Percentiles rank a stretch among this genome's conserved stretches.
Conservation (phyloP, 331 rosid species). For the Quercus phellos region DNA sequence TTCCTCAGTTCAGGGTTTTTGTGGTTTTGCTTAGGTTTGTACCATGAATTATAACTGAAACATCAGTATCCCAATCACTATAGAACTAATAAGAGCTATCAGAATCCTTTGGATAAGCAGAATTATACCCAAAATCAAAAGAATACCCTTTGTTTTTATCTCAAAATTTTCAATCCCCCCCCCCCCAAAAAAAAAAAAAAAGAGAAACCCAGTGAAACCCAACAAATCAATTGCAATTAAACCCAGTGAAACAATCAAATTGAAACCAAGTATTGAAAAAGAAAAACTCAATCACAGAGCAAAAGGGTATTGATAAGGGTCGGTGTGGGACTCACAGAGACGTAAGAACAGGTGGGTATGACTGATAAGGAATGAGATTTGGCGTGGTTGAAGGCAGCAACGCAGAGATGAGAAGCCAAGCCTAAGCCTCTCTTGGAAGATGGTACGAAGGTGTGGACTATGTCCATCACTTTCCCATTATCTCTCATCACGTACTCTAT, state of each 20-base stretch:
- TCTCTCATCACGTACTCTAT: slow-evolving; percentile 41
- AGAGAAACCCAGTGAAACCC: neutral
- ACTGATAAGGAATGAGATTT: slow-evolving; percentile 44
- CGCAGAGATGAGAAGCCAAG: slow-evolving; percentile 70
- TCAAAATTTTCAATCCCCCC: too few relatives aligned
- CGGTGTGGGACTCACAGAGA: slow-evolving; percentile 50
- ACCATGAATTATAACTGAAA: too few relatives aligned
- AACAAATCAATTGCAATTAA: neutral
- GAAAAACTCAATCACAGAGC: neutral
- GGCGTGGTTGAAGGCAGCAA: slow-evolving; percentile 84
- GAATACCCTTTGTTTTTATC: too few relatives aligned
- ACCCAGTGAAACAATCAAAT: neutral
- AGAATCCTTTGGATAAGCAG: too few relatives aligned
- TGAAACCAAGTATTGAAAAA: neutral
- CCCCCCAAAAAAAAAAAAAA: too few relatives aligned
- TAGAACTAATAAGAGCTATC: too few relatives aligned
- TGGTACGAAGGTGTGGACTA: slow-evolving; percentile 83
- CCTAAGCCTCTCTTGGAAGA: slow-evolving; percentile 83
- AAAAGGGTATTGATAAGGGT: neutral
- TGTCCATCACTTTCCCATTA: slow-evolving; percentile 58
- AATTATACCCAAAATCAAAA: too few relatives aligned
- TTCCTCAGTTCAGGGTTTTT: too few relatives aligned
- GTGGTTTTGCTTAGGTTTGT: too few relatives aligned
- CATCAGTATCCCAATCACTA: too few relatives aligned
- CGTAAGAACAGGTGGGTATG: slow-evolving; percentile 76